These are phyloP conservation scores for Trichoderma brevicompactum DNA, from an alignment of 2,329 filamentous ascomycete species.

Conservation along the genomic window DNA sequence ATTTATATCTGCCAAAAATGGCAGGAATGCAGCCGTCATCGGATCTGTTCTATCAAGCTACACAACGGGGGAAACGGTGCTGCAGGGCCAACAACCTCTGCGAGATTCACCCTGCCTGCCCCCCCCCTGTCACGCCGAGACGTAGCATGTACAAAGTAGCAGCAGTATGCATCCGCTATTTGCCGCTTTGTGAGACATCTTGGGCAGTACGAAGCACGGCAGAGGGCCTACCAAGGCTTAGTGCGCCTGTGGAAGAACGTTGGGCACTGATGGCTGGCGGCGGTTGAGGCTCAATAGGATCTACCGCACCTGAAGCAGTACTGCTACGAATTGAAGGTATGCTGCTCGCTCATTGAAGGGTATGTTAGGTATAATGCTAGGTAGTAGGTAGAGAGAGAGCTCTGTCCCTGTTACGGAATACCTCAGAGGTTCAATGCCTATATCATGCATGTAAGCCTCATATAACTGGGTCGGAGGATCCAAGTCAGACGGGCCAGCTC, in stretches of 20 bases:
- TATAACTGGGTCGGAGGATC: too few species aligned
- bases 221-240: not conserved
- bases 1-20: too few species aligned
- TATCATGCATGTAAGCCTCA: too few species aligned
- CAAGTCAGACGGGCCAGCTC: too few species aligned
- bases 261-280: constrained; percentile 12
- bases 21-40: not conserved
- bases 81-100: not conserved
- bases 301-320: too few species aligned
- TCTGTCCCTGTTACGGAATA: too few species aligned
- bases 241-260: not conserved
- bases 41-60: not conserved
- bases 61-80: not conserved
- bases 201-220: not conserved
- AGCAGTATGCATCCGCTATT: not conserved
- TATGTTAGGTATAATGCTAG: too few species aligned
- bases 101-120: constrained; percentile 6
- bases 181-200: constrained; percentile 21
- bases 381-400: too few species aligned
- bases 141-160: not conserved
- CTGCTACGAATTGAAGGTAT: not conserved
- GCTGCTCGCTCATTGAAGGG: too few species aligned
- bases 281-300: constrained; percentile 23
- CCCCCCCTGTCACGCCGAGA: constrained; percentile 9
- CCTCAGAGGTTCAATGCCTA: too few species aligned